These are phyloP conservation scores for Calendula officinalis DNA, from an alignment of 129 eudicot genomes.

Conservation along the genomic window DNA sequence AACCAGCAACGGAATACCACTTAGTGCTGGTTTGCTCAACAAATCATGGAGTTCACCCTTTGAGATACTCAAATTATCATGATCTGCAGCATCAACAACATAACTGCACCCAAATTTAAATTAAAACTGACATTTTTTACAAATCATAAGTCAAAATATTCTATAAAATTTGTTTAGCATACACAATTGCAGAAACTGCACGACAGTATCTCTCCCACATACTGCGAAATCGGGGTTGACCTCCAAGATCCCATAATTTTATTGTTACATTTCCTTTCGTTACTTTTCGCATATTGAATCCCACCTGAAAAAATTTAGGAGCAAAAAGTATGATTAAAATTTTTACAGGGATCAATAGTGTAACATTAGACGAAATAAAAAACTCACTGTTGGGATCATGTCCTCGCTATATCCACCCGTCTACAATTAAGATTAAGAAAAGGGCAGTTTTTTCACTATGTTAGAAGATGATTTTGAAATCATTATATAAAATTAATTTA, in stretches of 20 bases:
- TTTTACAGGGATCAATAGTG: neutral
- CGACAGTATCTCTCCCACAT: slow-evolving; percentile 99
- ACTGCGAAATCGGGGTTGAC: slow-evolving; percentile 97
- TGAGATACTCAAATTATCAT: slow-evolving; percentile 81
- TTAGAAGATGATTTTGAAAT: neutral
- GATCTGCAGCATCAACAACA: slow-evolving; percentile 99
- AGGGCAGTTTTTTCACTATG: slow-evolving; percentile 14
- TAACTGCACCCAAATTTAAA: slow-evolving; percentile 43
- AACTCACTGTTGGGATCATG: slow-evolving; percentile 92
- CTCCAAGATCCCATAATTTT: slow-evolving; percentile 99
- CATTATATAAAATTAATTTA: neutral
- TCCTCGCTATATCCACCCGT: slow-evolving; percentile 98
- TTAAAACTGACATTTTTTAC: neutral
- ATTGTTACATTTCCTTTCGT: slow-evolving; percentile 97
- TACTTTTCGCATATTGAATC: slow-evolving; percentile 95
- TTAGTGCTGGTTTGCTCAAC: slow-evolving; percentile 74
- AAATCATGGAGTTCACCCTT: slow-evolving; percentile 93
- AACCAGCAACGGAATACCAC: slow-evolving; percentile 90
- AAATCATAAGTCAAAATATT: neutral
- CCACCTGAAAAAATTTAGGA: slow-evolving; percentile 52
- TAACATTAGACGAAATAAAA: slow-evolving; percentile 2
- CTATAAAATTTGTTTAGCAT: slow-evolving; percentile 26
- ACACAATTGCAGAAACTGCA: slow-evolving; percentile 99
- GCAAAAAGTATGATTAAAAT: neutral
- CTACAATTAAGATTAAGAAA: slow-evolving; percentile 31